These are phyloP conservation scores for Trichophyton verrucosum DNA, from an alignment of 2,329 filamentous ascomycete genomes.

Conservation along the genomic window DNA sequence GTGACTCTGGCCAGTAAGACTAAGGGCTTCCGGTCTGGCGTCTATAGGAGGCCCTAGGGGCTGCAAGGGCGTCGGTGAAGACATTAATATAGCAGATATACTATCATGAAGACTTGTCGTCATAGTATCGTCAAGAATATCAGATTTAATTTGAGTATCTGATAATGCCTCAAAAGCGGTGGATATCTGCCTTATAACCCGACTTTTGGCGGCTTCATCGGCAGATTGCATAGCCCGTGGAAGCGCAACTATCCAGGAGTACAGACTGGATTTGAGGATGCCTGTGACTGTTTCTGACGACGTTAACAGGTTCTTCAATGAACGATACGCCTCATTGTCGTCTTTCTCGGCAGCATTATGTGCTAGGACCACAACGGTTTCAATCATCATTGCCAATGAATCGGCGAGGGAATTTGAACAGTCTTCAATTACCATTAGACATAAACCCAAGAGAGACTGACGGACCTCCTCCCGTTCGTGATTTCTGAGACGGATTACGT, in stretches of 20 bases:
- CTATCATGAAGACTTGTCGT: slow-evolving; percentile 62
- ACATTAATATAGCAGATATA: slow-evolving; percentile 41
- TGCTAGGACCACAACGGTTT: slow-evolving; percentile 63
- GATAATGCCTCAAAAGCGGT: slow-evolving; percentile 57
- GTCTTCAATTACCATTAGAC: slow-evolving; percentile 62
- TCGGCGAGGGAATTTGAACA: slow-evolving; percentile 62
- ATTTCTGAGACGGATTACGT: slow-evolving; percentile 60
- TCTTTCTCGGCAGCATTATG: slow-evolving; percentile 37
- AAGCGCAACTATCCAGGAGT: slow-evolving; percentile 70
- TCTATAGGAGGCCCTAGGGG: slow-evolving; percentile 16
- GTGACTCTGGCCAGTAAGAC: slow-evolving; percentile 16
- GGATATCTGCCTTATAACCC: slow-evolving; percentile 62
- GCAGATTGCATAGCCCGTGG: slow-evolving; percentile 71
- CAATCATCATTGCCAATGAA: slow-evolving; percentile 59
- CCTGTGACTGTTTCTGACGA: slow-evolving; percentile 52
- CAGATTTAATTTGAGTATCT: slow-evolving; percentile 50
- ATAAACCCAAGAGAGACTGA: slow-evolving; percentile 55
- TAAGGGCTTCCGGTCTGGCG: slow-evolving; percentile 19
- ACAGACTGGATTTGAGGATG: slow-evolving; percentile 54
- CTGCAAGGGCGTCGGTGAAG: slow-evolving; percentile 21
- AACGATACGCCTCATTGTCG: slow-evolving; percentile 24
- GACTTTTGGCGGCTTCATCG: slow-evolving; percentile 65
- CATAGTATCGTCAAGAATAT: slow-evolving; percentile 55
- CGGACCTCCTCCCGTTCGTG: slow-evolving; percentile 60
- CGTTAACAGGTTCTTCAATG: slow-evolving; percentile 48